Evolutionary conservation across 1,284 basidiomycete species (phyloP).

Genomic region (Sporisorium graminicola): DNA sequence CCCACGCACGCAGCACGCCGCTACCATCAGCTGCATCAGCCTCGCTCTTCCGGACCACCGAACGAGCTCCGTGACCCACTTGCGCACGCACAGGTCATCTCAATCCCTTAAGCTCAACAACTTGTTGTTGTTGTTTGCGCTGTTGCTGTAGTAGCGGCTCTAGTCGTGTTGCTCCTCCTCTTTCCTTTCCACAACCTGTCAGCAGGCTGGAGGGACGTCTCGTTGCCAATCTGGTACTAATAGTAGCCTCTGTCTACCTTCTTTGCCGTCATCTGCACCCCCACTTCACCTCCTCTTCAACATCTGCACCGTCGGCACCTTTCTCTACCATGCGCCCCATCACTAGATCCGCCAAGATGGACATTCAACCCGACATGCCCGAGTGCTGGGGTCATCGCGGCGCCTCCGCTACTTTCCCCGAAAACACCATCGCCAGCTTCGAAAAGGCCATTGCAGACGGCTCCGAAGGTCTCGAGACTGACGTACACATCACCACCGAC

Average conservation of each 20-base stretch:
- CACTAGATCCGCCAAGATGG: slow-evolving; percentile 57
- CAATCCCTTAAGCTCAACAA: not conserved
- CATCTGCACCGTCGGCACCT: slow-evolving; percentile 1
- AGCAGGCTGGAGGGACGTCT: slow-evolving; percentile 10
- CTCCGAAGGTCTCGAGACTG: slow-evolving; percentile 73
- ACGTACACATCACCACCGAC: slow-evolving; percentile 94
- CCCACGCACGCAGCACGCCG: not conserved
- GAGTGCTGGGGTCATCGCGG: slow-evolving; percentile 68
- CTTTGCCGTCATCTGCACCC: slow-evolving; percentile 20
- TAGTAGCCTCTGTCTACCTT: slow-evolving; percentile 31
- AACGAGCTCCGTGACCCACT: not conserved
- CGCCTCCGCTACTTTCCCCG: slow-evolving; percentile 68
- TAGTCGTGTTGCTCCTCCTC: slow-evolving; percentile 3
- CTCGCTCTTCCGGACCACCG: not conserved
- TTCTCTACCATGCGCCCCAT: slow-evolving; percentile 54
- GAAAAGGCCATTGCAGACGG: slow-evolving; percentile 67
- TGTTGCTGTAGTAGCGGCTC: no score
- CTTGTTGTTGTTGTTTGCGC: slow-evolving; percentile 3
- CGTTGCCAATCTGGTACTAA: slow-evolving; percentile 38
- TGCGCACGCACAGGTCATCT: not conserved
- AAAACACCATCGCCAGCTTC: slow-evolving; percentile 68
- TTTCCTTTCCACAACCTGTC: slow-evolving; percentile 7
- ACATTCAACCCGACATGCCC: slow-evolving; percentile 53
- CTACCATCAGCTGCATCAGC: not conserved
- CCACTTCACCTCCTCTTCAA: not conserved